Evolutionary conservation across 2,329 filamentous ascomycete genomes (phyloP).

Genomic region (Aureobasidium sp.): DNA sequence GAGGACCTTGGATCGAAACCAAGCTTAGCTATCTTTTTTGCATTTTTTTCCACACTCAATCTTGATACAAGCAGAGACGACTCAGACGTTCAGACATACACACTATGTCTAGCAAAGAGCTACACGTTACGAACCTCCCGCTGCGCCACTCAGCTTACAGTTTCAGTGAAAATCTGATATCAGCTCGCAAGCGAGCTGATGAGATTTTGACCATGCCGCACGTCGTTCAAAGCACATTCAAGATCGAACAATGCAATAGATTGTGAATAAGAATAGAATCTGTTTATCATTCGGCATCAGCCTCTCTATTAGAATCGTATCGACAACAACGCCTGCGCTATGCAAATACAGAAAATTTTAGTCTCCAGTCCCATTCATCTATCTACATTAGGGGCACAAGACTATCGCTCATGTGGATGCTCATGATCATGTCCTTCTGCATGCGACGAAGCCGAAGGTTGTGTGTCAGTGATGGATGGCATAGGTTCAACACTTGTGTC

Average conservation of each 20-base stretch:
- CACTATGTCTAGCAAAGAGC: not conserved
- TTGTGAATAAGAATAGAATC: not conserved
- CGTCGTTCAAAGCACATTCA: not conserved
- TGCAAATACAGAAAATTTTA: not conserved
- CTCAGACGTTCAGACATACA: too few species aligned
- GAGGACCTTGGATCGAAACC: constrained; percentile 11
- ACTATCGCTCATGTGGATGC: not conserved
- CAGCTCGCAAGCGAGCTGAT: too few species aligned
- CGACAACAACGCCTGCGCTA: constrained; percentile 2
- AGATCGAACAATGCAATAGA: not conserved
- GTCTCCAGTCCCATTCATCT: not conserved
- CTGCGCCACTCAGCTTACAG: constrained; percentile 4
- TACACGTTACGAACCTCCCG: not conserved
- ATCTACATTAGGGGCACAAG: not conserved
- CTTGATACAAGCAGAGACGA: not conserved
- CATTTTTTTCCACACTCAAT: not conserved
- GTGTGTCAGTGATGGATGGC: not conserved
- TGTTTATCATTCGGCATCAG: not conserved
- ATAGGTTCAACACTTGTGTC: constrained; percentile 1
- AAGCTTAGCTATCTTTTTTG: constrained; percentile 8
- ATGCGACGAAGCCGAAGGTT: not conserved
- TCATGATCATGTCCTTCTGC: not conserved
- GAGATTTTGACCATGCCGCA: too few species aligned
- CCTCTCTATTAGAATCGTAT: not conserved
- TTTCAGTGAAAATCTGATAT: not conserved